Conservation (phyloP, 306 rosid species). For the Sindora glabra region DNA sequence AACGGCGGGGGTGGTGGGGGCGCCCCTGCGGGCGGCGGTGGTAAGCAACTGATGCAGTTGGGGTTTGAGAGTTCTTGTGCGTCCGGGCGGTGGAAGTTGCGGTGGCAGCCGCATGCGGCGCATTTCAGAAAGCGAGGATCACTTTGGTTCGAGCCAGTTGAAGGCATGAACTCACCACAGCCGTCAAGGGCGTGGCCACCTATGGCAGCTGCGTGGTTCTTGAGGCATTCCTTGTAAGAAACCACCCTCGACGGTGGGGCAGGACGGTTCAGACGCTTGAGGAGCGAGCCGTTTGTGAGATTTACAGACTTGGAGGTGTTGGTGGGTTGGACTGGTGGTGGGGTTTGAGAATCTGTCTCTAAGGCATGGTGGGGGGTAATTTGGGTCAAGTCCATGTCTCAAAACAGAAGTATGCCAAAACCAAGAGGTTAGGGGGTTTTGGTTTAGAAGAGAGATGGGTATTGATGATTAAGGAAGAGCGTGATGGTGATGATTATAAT, state of each 20-base stretch:
- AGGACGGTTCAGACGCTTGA: slow-evolving; percentile 37
- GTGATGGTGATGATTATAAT: slow-evolving; percentile 27
- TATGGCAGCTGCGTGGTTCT: slow-evolving; percentile 75
- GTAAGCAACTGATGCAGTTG: slow-evolving; percentile 18
- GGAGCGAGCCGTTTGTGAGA: slow-evolving; percentile 47
- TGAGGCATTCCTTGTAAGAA: slow-evolving; percentile 71
- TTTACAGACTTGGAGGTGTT: slow-evolving; percentile 23
- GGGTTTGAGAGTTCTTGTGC: slow-evolving; percentile 20
- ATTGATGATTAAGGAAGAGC: slow-evolving; percentile 10
- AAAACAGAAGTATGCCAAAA: too few relatives aligned
- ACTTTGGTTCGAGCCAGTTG: slow-evolving; percentile 25
- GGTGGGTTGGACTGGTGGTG: slow-evolving; percentile 29
- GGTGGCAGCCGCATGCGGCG: slow-evolving; percentile 93
- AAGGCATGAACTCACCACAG: slow-evolving; percentile 84
- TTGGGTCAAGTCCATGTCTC: slow-evolving; percentile 43
- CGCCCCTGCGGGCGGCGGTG: slow-evolving; percentile 17
- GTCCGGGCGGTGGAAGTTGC: slow-evolving; percentile 93
- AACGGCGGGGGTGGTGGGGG: slow-evolving; percentile 25
- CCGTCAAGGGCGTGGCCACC: slow-evolving; percentile 92
- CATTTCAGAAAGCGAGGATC: slow-evolving; percentile 79
- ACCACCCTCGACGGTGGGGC: slow-evolving; percentile 6
- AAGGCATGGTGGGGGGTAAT: too few relatives aligned
- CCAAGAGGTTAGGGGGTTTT: background rate
- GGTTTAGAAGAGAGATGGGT: slow-evolving; percentile 4
- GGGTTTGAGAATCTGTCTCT: slow-evolving; percentile 38